Conservation (phyloP, 169 alveolate genomes). For the Babesia ovis region DNA sequence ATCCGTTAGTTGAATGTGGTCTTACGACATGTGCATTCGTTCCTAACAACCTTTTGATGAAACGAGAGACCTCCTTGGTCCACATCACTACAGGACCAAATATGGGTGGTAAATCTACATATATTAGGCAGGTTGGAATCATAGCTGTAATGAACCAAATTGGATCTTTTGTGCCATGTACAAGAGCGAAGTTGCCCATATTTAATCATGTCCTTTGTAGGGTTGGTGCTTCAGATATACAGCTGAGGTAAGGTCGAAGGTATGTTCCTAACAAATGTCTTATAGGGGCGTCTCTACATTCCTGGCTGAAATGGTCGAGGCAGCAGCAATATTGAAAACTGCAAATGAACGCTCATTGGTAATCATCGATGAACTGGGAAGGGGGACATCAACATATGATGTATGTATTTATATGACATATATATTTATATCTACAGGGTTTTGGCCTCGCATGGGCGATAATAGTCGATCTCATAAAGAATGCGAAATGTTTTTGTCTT, state of each 20-base stretch:
- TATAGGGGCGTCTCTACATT: conserved; percentile 94
- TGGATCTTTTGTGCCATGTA: conserved; percentile 94
- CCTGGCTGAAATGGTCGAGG: conserved; percentile 97
- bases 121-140: conserved; percentile 87
- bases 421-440: conserved; percentile 76
- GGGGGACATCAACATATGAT: conserved; percentile 96
- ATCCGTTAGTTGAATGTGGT: conserved; percentile 83
- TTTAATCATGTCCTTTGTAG: conserved; percentile 92
- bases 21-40: conserved; percentile 76
- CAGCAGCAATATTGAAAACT: conserved; percentile 89
- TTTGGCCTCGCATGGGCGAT: conserved; percentile 97
- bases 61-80: conserved; percentile 79
- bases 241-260: conserved; percentile 43
- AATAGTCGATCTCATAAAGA: conserved; percentile 87
- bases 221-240: conserved; percentile 97
- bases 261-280: not conserved
- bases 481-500: conserved; percentile 89
- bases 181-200: conserved; percentile 88
- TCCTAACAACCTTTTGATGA: conserved; percentile 85
- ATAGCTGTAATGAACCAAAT: conserved; percentile 85
- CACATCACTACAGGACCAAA: conserved; percentile 97
- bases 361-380: conserved; percentile 96
- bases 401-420: conserved; percentile 12
- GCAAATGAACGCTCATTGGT: conserved; percentile 90
- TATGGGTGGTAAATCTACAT: conserved; percentile 98